Evolutionary conservation across 208 protist species (phyloP).

Genomic region (Willaertia magna): DNA sequence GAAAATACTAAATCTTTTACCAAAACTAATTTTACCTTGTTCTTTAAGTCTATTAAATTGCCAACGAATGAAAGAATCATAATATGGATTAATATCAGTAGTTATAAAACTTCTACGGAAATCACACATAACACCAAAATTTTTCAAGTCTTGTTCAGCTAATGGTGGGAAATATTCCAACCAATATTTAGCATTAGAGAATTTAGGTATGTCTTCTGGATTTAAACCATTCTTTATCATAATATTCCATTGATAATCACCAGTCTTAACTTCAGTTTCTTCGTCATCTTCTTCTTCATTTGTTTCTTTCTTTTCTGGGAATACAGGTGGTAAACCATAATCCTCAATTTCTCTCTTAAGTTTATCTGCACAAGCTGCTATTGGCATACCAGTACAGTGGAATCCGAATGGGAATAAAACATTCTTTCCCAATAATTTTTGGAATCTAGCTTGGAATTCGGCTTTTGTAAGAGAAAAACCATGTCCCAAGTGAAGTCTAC

Average conservation of each 20-base stretch:
- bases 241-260: constrained; percentile 92
- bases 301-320: constrained; percentile 34
- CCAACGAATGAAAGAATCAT: constrained; percentile 98
- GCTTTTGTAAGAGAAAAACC: constrained; percentile 96
- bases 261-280: constrained; percentile 56
- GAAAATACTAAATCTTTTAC: constrained; percentile 94
- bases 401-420: constrained; percentile 99
- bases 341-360: constrained; percentile 64
- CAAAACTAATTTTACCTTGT: constrained; percentile 81
- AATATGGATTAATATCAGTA: constrained; percentile 96
- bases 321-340: constrained; percentile 68
- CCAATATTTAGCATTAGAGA: constrained; percentile 94
- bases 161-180: constrained; percentile 95
- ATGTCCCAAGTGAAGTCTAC: constrained; percentile 96
- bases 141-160: constrained; percentile 82
- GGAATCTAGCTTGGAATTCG: constrained; percentile 94
- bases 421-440: constrained; percentile 89
- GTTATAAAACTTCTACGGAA: constrained; percentile 99
- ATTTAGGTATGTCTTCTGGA: constrained; percentile 88
- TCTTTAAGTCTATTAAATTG: constrained; percentile 81
- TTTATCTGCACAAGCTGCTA: constrained; percentile 96
- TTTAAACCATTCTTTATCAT: constrained; percentile 86
- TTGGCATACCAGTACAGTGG: constrained; percentile 99
- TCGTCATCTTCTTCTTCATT: constrained; percentile 11
- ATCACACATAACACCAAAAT: constrained; percentile 85